Evolutionary conservation across 768 basidiomycete species (phyloP), one percentile per base, ranked within the genome.

Genomic region (Dacryopinax spathularia): DNA sequence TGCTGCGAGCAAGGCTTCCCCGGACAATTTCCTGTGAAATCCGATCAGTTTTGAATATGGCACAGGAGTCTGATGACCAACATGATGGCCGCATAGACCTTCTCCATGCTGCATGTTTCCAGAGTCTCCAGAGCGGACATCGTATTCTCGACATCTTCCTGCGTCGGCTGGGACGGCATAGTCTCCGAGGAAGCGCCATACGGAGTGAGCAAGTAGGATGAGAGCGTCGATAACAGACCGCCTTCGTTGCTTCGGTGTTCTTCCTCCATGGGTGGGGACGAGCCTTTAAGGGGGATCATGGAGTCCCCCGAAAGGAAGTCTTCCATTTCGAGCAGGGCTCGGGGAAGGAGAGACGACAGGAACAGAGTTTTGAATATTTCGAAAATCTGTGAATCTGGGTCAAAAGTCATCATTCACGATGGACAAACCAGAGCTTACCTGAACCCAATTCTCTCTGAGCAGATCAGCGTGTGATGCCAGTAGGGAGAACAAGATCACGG

Each of bases 291-390:
- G 27, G 96, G 95, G 68, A 98, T 98, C 78, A 86, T 87, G 6
- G 91, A 88, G 33, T 86, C 84, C 16, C 93, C 94, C n/a, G 92
- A 92, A 9, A 97, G 81, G 77, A 99, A 98, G 71, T 98, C 96
- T 72, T 96, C 95, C 89, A 96, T 94, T 72, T 95, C 91, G 12
- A 96, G 77, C 88, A 99, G 89, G 60, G 87, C 80, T 10, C 80
- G 84, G 0, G 96, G 96, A 18, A 99, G 78, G 27, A 98, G 79
- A 18, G 94, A 94, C 72, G 98, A 89, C 48, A 97, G 75, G 76
- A 98, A 99, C 25, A 99, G 78, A 34, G 93, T 96, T 70, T 94
- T 88, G 75, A 95, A 94, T 86, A 98, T 97, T 73, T 98, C 95
- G 69, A 99, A 97, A 62, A 99, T 91, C 89, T 96, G 71, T 20